A percentile compares a stretch with the other conserved stretches of the same genome.
Evolutionary conservation across 2,329 filamentous ascomycete genomes (phyloP).

Genomic region (Tympanopsis confertula): DNA sequence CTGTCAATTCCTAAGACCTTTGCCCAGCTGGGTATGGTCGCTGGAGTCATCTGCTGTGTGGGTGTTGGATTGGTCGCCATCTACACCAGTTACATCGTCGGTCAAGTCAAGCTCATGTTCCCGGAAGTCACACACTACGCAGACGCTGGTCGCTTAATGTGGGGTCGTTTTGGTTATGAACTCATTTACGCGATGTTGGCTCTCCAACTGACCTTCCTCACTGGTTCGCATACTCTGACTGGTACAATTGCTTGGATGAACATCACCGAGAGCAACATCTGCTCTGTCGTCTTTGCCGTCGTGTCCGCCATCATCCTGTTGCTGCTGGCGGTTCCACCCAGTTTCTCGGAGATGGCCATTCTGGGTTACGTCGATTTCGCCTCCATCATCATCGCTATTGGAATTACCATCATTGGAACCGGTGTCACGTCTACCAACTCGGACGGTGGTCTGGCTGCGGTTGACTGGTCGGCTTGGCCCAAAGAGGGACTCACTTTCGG

Average conservation of each 20-base stretch:
- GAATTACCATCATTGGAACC: conserved; percentile 43
- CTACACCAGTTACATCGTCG: conserved; percentile 26
- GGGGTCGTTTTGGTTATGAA: conserved; percentile 36
- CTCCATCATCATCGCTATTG: conserved; percentile 40
- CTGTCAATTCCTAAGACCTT: conserved; percentile 10
- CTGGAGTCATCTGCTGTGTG: conserved; percentile 9
- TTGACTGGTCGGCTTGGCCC: conserved; percentile 11
- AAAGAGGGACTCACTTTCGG: conserved; percentile 20
- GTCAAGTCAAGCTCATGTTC: conserved; percentile 15
- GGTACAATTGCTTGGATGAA: conserved; percentile 47
- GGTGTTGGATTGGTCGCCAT: conserved; percentile 20
- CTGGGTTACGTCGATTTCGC: conserved; percentile 41
- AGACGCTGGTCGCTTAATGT: conserved; percentile 42
- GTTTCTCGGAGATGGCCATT: conserved; percentile 40
- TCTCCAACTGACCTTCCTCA: conserved; percentile 45
- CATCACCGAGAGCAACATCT: conserved; percentile 38
- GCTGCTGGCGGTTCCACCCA: conserved; percentile 39
- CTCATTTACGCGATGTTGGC: conserved; percentile 36
- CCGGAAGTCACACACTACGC: conserved; percentile 19
- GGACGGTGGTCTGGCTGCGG: conserved; percentile 2
- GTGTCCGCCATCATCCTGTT: conserved; percentile 37
- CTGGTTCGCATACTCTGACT: conserved; percentile 48
- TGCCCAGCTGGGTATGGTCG: conserved; percentile 12
- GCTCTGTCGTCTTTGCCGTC: conserved; percentile 41
- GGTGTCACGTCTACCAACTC: conserved; percentile 19